Percentiles rank a stretch among this genome's conserved stretches.
These are phyloP conservation scores for Lachancea kluyveri DNA, from an alignment of 805 yeast genomes.

Conservation along the genomic window DNA sequence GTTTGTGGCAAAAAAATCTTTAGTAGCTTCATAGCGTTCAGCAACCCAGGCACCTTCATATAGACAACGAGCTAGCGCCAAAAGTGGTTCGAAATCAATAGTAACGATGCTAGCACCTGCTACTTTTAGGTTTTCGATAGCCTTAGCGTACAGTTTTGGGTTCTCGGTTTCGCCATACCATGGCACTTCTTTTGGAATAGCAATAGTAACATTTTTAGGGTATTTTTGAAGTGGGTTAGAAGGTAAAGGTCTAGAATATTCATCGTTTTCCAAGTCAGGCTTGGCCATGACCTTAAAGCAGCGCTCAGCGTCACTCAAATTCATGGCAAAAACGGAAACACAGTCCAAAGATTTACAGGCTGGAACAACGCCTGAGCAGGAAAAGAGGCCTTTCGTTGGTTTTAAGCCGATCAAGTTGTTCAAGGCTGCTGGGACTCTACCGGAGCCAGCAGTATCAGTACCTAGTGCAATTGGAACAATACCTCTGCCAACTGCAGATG, in stretches of 20 bases:
- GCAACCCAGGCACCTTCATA: slow-evolving; percentile 99
- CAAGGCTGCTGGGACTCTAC: slow-evolving; percentile 93
- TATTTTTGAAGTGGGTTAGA: slow-evolving; percentile 54
- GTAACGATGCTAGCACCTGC: slow-evolving; percentile 56
- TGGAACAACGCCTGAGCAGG: slow-evolving; percentile 91
- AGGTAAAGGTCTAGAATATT: slow-evolving; percentile 76
- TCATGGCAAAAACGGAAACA: slow-evolving; percentile 77
- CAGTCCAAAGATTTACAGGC: slow-evolving; percentile 95
- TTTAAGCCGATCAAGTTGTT: slow-evolving; percentile 89
- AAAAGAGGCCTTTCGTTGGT: slow-evolving; percentile 85
- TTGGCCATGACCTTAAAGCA: slow-evolving; percentile 66
- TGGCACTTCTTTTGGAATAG: slow-evolving; percentile 63
- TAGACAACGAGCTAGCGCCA: slow-evolving; percentile 77
- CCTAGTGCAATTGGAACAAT: slow-evolving; percentile 85
- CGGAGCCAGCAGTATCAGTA: slow-evolving; percentile 97
- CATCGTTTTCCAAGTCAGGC: slow-evolving; percentile 62
- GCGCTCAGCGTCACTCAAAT: slow-evolving; percentile 75
- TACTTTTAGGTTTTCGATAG: slow-evolving; percentile 47
- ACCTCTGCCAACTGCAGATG: slow-evolving; percentile 84
- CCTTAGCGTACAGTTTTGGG: slow-evolving; percentile 56
- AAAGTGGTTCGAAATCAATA: slow-evolving; percentile 67
- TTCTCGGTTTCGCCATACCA: slow-evolving; percentile 84
- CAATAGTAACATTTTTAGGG: slow-evolving; percentile 56
- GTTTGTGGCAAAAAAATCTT: slow-evolving; percentile 61
- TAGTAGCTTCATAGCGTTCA: slow-evolving; percentile 82